Evolutionary conservation across 2,329 filamentous ascomycete species (phyloP).

Genomic region (Aspergillus ochraceus): DNA sequence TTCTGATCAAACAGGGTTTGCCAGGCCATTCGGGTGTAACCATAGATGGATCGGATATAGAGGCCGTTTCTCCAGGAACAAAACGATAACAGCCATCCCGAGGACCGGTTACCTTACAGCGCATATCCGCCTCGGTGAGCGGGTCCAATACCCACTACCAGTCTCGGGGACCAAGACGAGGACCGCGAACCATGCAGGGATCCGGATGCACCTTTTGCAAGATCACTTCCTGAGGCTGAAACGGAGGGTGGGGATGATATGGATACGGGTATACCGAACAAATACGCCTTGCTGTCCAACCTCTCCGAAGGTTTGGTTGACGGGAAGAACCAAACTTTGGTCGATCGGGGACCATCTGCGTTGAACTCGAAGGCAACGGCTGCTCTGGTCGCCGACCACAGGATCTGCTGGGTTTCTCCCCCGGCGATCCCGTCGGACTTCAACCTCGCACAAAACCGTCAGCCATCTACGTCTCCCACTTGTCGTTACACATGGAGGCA

Average conservation of each 20-base stretch:
- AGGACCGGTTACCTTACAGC: too few relatives aligned
- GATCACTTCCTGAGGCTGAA: neutral
- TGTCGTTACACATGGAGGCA: neutral
- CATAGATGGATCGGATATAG: too few relatives aligned
- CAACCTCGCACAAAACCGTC: too few relatives aligned
- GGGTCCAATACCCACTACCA: neutral
- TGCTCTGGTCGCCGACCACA: neutral
- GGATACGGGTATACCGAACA: too few relatives aligned
- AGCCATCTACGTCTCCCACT: neutral
- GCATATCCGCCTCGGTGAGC: neutral
- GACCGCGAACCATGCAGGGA: neutral
- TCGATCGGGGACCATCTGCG: neutral
- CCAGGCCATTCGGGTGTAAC: too few relatives aligned
- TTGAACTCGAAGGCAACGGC: neutral
- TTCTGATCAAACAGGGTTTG: too few relatives aligned
- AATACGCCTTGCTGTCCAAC: too few relatives aligned
- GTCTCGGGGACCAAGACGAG: neutral
- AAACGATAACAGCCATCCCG: too few relatives aligned
- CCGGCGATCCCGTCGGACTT: neutral
- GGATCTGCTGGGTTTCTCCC: neutral
- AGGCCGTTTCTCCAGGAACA: too few relatives aligned
- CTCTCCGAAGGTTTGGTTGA: neutral
- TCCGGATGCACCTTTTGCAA: neutral
- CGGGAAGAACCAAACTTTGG: neutral
- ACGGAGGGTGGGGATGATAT: neutral